Evolutionary conservation across 208 protist species (phyloP).

Genomic region (Trypanosoma vivax): DNA sequence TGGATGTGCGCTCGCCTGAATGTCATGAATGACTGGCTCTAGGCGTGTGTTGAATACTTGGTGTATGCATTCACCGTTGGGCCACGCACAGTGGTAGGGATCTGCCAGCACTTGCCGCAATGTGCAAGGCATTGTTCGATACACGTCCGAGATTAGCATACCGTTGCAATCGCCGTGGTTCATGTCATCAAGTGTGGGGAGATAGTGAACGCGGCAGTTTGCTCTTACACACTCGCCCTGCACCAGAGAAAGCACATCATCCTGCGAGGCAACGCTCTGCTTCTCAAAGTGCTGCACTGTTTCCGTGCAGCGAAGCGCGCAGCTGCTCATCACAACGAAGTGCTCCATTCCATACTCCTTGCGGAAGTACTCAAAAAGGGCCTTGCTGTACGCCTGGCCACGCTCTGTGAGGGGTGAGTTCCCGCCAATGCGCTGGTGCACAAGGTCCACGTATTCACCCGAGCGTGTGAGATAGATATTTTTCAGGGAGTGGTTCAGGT

Average conservation of each 20-base stretch:
- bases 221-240: conserved; percentile 13
- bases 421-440: conserved; percentile 66
- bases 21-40: conserved; percentile 87
- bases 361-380: conserved; percentile 66
- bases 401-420: conserved; percentile 77
- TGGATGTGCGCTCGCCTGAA: conserved; percentile 69
- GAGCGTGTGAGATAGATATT: conserved; percentile 77
- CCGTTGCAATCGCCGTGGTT: conserved; percentile 86
- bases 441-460: conserved; percentile 83
- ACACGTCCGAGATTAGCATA: conserved; percentile 61
- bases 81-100: conserved; percentile 83
- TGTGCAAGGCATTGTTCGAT: conserved; percentile 72
- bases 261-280: conserved; percentile 29
- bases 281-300: conserved; percentile 75
- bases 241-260: neutral
- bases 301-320: conserved; percentile 70
- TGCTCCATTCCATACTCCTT: conserved; percentile 26
- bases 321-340: conserved; percentile 82
- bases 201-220: conserved; percentile 73
- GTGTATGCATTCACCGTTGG: conserved; percentile 85
- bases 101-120: conserved; percentile 68
- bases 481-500: conserved; percentile 58
- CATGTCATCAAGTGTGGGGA: conserved; percentile 83
- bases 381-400: conserved; percentile 64
- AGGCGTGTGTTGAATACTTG: conserved; percentile 84